A percentile compares a stretch with the other conserved stretches of the same genome.
These are phyloP conservation scores for Stenocarpella maydis DNA, from an alignment of 2,329 filamentous ascomycete species.

Conservation along the genomic window DNA sequence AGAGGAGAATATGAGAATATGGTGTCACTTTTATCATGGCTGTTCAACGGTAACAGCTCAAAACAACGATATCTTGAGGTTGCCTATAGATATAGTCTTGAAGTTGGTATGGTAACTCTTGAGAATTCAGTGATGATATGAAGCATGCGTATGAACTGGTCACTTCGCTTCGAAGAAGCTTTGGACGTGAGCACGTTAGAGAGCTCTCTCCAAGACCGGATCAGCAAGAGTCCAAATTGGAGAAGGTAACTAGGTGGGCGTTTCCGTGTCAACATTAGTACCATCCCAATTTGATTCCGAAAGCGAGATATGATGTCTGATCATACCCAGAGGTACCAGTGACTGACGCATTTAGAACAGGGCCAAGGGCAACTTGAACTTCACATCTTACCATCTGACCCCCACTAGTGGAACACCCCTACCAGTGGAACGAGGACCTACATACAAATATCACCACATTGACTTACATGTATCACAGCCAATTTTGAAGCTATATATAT, in stretches of 20 bases:
- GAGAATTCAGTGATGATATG: slow-evolving; percentile 42
- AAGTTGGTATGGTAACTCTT: slow-evolving; percentile 44
- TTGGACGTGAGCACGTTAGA: slow-evolving; percentile 52
- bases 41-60: neutral
- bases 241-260: slow-evolving; percentile 56
- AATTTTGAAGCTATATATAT: no score
- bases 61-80: neutral
- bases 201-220: slow-evolving; percentile 46
- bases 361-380: slow-evolving; percentile 42
- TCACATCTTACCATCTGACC: no score
- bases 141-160: slow-evolving; percentile 43
- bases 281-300: neutral
- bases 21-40: slow-evolving; percentile 23
- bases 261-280: slow-evolving; percentile 41
- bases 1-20: neutral
- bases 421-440: no score
- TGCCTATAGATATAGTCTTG: slow-evolving; percentile 41
- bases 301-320: neutral
- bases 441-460: no score
- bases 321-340: neutral
- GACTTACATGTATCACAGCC: no score
- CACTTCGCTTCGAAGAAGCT: slow-evolving; percentile 55
- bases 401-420: no score
- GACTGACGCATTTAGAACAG: slow-evolving; percentile 2
- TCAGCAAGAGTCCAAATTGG: slow-evolving; percentile 53